Evolutionary conservation across 371 early-diverging fungal species (phyloP).

Genomic region (Enterocytospora artemiae): DNA sequence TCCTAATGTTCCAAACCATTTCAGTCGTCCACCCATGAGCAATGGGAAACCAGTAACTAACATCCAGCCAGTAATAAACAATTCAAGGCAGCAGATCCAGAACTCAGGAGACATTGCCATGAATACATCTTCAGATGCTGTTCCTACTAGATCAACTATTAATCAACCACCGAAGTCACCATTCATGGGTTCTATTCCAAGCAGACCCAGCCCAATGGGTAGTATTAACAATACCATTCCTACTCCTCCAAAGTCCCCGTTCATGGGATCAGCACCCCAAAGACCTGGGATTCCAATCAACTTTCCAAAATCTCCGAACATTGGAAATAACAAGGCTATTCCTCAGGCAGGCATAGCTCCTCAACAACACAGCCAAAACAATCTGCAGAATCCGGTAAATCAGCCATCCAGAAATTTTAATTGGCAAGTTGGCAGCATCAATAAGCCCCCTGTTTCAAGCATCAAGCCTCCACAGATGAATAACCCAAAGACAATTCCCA

Average conservation of each 20-base stretch:
- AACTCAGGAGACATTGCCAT: too few relatives aligned
- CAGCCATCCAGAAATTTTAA: too few relatives aligned
- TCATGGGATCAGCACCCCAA: not conserved
- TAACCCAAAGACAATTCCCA: not conserved
- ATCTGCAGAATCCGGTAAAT: not conserved
- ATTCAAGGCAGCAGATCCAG: not conserved
- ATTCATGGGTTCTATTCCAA: not conserved
- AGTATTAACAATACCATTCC: too few relatives aligned
- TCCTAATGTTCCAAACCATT: too few relatives aligned
- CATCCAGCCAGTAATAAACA: too few relatives aligned
- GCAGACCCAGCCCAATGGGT: not conserved
- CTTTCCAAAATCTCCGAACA: not conserved
- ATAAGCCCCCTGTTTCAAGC: too few relatives aligned
- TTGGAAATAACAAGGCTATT: not conserved
- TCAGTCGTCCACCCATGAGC: too few relatives aligned
- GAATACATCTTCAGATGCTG: too few relatives aligned
- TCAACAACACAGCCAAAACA: not conserved
- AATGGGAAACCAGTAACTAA: too few relatives aligned
- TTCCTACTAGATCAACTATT: too few relatives aligned
- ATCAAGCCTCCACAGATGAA: not conserved
- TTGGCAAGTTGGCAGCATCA: too few relatives aligned
- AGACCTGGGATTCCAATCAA: not conserved
- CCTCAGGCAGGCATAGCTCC: not conserved
- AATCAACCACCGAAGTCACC: conserved; percentile 2
- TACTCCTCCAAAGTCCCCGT: not conserved